Evolutionary conservation across 345 rosid genomes (phyloP).

Genomic region (Erucastrum elatum): DNA sequence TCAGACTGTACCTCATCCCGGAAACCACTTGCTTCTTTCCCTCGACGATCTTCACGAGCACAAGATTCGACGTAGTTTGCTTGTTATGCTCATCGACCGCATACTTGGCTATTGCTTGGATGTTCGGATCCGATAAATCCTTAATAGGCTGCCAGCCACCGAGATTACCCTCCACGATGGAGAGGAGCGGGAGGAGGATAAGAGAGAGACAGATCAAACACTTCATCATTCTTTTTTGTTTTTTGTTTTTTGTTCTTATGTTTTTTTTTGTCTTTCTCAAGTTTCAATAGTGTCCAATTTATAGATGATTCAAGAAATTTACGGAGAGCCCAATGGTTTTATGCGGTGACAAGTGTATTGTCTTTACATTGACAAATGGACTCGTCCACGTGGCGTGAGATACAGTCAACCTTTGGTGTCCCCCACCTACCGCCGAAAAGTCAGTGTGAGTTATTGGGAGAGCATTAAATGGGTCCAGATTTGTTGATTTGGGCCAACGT

Average conservation of each 20-base stretch:
- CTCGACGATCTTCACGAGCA: slow-evolving; percentile 33
- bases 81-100: slow-evolving; percentile 46
- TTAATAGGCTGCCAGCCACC: slow-evolving; percentile 52
- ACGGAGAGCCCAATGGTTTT: not conserved
- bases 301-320: not conserved
- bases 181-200: slow-evolving; percentile 16
- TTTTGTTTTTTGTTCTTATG: not conserved
- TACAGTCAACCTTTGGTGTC: not conserved
- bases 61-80: slow-evolving; percentile 21
- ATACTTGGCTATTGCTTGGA: slow-evolving; percentile 44
- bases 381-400: not conserved
- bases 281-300: not conserved
- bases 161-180: slow-evolving; percentile 6
- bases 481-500: not conserved
- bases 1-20: slow-evolving; percentile 54
- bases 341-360: not conserved
- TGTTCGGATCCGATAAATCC: slow-evolving; percentile 40
- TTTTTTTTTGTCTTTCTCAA: not conserved
- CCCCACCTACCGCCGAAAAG: not conserved
- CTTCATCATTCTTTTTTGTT: slow-evolving; percentile 7
- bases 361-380: not conserved
- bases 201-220: slow-evolving; percentile 21
- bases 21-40: slow-evolving; percentile 59
- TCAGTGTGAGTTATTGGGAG: not conserved
- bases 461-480: not conserved